Evolutionary conservation across 2,329 filamentous ascomycete species (phyloP).

Genomic region (Trichoderma sp.): DNA sequence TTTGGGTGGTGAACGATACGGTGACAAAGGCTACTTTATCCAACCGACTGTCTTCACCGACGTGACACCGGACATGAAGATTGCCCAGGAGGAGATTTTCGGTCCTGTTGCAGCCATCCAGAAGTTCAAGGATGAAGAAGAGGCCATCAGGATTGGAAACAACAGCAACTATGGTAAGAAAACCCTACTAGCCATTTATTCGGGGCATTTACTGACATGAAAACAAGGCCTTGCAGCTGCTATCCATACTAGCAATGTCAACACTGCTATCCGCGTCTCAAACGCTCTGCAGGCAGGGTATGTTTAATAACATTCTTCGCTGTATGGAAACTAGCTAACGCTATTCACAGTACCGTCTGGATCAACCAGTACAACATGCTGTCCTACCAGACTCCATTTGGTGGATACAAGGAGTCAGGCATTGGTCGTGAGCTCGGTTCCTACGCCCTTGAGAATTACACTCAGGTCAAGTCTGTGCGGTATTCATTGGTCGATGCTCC

Average conservation of each 20-base stretch:
- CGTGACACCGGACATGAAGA: slow-evolving; percentile 28
- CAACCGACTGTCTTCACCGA: slow-evolving; percentile 69
- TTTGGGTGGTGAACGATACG: slow-evolving; percentile 56
- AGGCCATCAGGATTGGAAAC: slow-evolving; percentile 53
- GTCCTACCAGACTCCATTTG: slow-evolving; percentile 36
- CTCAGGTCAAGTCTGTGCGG: neutral
- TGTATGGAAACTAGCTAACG: neutral
- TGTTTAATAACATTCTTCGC: neutral
- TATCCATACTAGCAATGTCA: neutral
- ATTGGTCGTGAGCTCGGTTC: slow-evolving; percentile 37
- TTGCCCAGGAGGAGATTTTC: slow-evolving; percentile 34
- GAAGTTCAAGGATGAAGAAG: slow-evolving; percentile 51
- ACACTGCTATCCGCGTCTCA: neutral
- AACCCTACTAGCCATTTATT: neutral
- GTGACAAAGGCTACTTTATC: slow-evolving; percentile 68
- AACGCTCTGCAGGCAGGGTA: neutral
- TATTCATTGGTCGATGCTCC: neutral
- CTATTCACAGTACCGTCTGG: slow-evolving; percentile 60
- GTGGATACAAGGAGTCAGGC: slow-evolving; percentile 38
- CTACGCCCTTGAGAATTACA: neutral
- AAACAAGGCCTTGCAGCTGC: neutral
- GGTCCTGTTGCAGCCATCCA: slow-evolving; percentile 45
- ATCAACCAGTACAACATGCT: slow-evolving; percentile 49
- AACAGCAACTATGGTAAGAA: slow-evolving; percentile 45
- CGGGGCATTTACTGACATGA: neutral